A percentile compares a stretch with the other conserved stretches of the same genome.
Evolutionary conservation across 2,329 filamentous ascomycete genomes (phyloP).

Genomic region (Colletotrichum eleusines): DNA sequence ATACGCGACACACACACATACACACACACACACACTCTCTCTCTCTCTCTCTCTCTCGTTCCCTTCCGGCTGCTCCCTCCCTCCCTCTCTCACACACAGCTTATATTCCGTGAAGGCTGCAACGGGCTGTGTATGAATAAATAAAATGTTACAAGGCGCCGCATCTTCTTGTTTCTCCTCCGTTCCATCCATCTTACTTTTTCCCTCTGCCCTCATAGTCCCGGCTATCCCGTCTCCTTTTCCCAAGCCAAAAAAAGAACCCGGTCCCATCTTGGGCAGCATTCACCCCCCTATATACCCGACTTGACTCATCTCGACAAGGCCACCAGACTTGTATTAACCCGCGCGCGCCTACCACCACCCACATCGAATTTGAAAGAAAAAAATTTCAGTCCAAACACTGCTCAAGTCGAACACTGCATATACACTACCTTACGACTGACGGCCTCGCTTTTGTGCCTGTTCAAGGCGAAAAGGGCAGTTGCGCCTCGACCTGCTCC

Average conservation of each 20-base stretch:
- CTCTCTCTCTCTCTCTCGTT: slow-evolving; percentile 7
- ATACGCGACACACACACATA: not conserved
- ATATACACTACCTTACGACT: slow-evolving; percentile 7
- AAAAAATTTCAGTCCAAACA: slow-evolving; percentile 23
- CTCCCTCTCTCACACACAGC: slow-evolving; percentile 14
- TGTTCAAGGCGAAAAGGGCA: slow-evolving; percentile 11
- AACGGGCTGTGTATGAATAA: slow-evolving; percentile 39
- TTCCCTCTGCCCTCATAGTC: slow-evolving; percentile 11
- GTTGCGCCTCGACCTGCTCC: slow-evolving; percentile 11
- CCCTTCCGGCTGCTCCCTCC: not conserved
- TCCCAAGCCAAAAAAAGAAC: slow-evolving; percentile 30
- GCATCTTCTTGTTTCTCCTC: slow-evolving; percentile 23
- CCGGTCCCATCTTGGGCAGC: slow-evolving; percentile 30
- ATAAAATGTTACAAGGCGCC: slow-evolving; percentile 33
- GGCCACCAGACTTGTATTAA: slow-evolving; percentile 36
- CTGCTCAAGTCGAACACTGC: not conserved
- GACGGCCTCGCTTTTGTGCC: slow-evolving; percentile 2
- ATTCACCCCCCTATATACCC: slow-evolving; percentile 39
- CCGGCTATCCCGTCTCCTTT: slow-evolving; percentile 25
- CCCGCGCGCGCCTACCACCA: slow-evolving; percentile 29
- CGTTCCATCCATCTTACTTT: slow-evolving; percentile 23
- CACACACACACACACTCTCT: slow-evolving; percentile 17
- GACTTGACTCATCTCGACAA: slow-evolving; percentile 39
- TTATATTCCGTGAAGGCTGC: slow-evolving; percentile 24
- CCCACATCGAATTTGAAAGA: slow-evolving; percentile 29